Conservation (phyloP, 1,284 basidiomycete genomes). For the Fomes fomentarius region DNA sequence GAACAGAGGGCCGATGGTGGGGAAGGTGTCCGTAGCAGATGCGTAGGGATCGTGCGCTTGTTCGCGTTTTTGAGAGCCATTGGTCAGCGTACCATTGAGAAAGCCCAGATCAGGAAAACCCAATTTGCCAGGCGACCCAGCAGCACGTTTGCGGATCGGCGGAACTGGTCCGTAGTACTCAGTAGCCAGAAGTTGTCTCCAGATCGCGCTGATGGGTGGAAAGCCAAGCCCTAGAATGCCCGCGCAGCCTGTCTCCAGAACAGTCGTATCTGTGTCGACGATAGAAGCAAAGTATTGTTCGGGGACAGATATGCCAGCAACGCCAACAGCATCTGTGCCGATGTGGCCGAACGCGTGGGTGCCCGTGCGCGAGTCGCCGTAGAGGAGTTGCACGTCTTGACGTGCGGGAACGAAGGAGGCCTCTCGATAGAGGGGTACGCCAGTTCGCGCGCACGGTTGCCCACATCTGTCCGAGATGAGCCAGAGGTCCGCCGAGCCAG, state of each 20-base stretch:
- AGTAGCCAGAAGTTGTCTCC: conserved; percentile 28
- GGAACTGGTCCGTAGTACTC: conserved; percentile 10
- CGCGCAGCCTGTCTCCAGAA: conserved; percentile 37
- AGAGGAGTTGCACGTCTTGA: conserved; percentile 32
- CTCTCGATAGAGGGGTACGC: conserved; percentile 34
- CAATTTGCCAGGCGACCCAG: background rate
- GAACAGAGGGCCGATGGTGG: conserved; percentile 33
- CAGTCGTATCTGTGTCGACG: conserved; percentile 38
- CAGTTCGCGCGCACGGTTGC: conserved; percentile 22
- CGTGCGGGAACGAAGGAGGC: conserved; percentile 27
- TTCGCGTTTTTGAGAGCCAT: conserved; percentile 11
- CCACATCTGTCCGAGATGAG: conserved; percentile 38
- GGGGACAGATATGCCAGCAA: conserved; percentile 36
- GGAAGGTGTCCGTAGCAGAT: conserved; percentile 32
- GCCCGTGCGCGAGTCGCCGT: conserved; percentile 42
- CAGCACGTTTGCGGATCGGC: conserved; percentile 4
- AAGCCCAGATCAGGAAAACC: conserved; percentile 24
- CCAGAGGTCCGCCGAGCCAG: conserved; percentile 45
- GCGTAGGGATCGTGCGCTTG: conserved; percentile 7
- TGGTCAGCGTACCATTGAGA: conserved; percentile 5
- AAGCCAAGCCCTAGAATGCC: conserved; percentile 44
- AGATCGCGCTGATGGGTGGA: conserved; percentile 35
- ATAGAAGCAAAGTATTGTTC: conserved; percentile 40
- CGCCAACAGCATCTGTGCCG: conserved; percentile 35
- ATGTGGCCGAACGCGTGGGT: conserved; percentile 40